phyloP scores from a whole-genome alignment of 305 asterid species.

The Fraxinus paxiana region DNA sequence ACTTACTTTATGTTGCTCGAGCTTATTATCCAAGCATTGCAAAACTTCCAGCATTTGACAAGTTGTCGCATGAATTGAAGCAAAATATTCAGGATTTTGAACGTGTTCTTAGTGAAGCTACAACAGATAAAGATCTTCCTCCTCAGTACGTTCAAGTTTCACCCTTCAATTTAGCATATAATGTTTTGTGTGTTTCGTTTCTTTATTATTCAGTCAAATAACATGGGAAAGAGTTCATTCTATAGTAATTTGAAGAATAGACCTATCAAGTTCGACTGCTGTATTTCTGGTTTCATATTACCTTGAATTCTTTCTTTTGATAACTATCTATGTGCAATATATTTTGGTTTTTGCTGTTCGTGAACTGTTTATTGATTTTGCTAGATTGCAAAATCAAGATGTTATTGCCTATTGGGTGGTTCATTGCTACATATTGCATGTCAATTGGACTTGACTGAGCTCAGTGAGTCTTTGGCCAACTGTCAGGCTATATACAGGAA shows the following conservation, averaged over 20 bases:
- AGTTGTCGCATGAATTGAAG: constrained; percentile 77
- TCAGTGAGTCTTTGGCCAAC: not conserved
- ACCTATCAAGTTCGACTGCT: not conserved
- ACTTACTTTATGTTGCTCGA: constrained; percentile 89
- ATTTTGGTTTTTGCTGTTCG: not conserved
- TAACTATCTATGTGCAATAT: not conserved
- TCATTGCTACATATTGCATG: not conserved
- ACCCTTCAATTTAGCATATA: not conserved
- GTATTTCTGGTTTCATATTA: not conserved
- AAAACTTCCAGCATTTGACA: constrained; percentile 74
- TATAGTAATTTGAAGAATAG: not conserved
- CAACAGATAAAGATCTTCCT: constrained; percentile 92
- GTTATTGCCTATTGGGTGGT: not conserved
- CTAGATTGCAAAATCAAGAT: not conserved
- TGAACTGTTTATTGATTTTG: not conserved
- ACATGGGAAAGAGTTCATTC: not conserved
- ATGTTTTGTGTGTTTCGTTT: constrained; percentile 3
- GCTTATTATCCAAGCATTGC: constrained; percentile 97
- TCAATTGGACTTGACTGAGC: not conserved
- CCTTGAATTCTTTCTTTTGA: not conserved
- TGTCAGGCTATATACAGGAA: not conserved
- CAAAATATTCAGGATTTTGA: constrained; percentile 95
- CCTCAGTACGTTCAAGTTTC: constrained; percentile 50
- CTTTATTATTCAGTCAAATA: not conserved
- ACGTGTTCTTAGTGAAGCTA: constrained; percentile 81